phyloP scores from a whole-genome alignment of 2,329 filamentous ascomycete species.

The Apiospora aurea region DNA sequence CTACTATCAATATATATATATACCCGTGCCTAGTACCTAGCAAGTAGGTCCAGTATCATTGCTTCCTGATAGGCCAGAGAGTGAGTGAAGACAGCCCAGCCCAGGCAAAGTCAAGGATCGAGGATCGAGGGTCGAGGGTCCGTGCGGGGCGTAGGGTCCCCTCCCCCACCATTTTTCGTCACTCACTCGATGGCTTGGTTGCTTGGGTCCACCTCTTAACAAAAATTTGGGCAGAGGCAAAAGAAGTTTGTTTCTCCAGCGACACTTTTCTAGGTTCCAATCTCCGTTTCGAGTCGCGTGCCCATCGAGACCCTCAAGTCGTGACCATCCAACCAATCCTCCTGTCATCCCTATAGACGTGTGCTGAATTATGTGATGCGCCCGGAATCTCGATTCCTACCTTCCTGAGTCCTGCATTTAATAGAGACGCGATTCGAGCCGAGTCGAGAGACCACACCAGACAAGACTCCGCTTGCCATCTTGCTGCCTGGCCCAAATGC shows the following conservation, averaged over 20 bases:
- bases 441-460: background rate
- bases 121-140: background rate
- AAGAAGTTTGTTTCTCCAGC: conserved; percentile 7
- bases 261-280: background rate
- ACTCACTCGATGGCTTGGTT: conserved; percentile 1
- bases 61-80: background rate
- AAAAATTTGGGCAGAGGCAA: conserved; percentile 6
- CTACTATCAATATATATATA: too few relatives aligned
- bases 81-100: background rate
- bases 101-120: background rate
- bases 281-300: conserved; percentile 12
- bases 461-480: conserved; percentile 7
- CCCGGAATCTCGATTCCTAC: conserved; percentile 5
- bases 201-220: conserved; percentile 4
- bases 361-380: background rate
- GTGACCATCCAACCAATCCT: background rate
- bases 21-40: too few relatives aligned
- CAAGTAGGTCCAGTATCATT: background rate
- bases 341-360: background rate
- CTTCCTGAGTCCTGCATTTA: background rate
- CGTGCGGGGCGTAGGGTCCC: conserved; percentile 13
- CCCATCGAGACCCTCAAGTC: background rate
- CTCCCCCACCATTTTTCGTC: conserved; percentile 18
- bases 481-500: conserved; percentile 31
- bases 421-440: background rate